phyloP scores from a whole-genome alignment of 306 rosid species.

The Macrotyloma uniflorum region DNA sequence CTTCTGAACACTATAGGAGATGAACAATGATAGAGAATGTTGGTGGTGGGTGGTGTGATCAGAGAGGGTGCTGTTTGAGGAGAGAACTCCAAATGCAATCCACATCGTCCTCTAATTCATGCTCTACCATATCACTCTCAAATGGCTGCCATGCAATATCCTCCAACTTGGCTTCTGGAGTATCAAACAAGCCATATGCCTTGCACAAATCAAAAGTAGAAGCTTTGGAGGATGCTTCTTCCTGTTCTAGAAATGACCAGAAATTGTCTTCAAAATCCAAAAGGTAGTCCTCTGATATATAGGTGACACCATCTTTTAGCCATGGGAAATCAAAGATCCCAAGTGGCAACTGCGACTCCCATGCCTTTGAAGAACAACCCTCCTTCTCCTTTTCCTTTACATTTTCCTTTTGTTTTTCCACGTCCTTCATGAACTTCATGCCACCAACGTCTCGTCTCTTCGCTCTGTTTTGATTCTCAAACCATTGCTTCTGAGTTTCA shows the following conservation, averaged over 20 bases:
- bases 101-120: conserved; percentile 37
- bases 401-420: conserved; percentile 23
- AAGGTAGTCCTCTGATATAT: conserved; percentile 49
- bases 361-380: background rate
- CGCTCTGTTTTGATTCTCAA: conserved; percentile 5
- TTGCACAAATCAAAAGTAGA: conserved; percentile 30
- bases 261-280: conserved; percentile 58
- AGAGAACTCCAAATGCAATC: conserved; percentile 63
- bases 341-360: conserved; percentile 27
- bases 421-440: background rate
- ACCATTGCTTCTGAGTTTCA: background rate
- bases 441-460: conserved; percentile 46
- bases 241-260: conserved; percentile 42
- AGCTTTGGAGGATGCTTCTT: conserved; percentile 16
- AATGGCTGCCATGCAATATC: background rate
- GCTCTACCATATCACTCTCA: conserved; percentile 40
- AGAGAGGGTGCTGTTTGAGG: conserved; percentile 45
- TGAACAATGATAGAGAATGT: background rate
- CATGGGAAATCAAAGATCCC: conserved; percentile 82
- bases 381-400: conserved; percentile 3
- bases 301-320: conserved; percentile 68
- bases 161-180: conserved; percentile 1
- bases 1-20: background rate
- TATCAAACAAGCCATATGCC: background rate
- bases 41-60: background rate